Evolutionary conservation across 169 alveolate genomes (phyloP).

Genomic region (Plasmodium malariae): DNA sequence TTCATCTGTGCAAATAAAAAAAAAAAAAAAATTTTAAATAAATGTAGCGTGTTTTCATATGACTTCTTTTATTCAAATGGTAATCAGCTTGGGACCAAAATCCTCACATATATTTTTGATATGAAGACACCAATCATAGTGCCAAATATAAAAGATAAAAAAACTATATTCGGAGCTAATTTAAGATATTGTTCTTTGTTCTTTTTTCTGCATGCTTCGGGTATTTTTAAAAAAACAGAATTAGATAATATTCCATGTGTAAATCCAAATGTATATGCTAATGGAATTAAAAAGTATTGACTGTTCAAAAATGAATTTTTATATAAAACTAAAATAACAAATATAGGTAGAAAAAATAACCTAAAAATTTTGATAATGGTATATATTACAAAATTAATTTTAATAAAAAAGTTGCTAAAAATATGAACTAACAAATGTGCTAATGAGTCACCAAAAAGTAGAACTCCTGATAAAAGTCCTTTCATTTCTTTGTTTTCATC

Average conservation of each 20-base stretch:
- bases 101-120: conserved; percentile 16
- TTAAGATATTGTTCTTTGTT: conserved; percentile 14
- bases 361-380: background rate
- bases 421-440: conserved; percentile 38
- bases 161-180: conserved; percentile 42
- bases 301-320: background rate
- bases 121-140: conserved; percentile 5
- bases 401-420: background rate
- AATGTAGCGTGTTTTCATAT: too few species aligned
- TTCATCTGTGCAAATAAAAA: too few species aligned
- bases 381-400: background rate
- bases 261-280: conserved; percentile 18
- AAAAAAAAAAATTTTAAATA: too few species aligned
- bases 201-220: conserved; percentile 6
- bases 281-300: conserved; percentile 5
- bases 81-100: too few species aligned
- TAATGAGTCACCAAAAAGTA: conserved; percentile 31
- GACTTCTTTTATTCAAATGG: too few species aligned
- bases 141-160: conserved; percentile 23
- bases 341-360: conserved; percentile 11
- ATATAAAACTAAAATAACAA: background rate
- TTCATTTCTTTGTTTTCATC: conserved; percentile 21
- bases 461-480: conserved; percentile 21
- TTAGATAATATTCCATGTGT: conserved; percentile 16
- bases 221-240: conserved; percentile 22